Evolutionary conservation across 192 early-diverging fungal species (phyloP).

Genomic region (Lobosporangium transversale): DNA sequence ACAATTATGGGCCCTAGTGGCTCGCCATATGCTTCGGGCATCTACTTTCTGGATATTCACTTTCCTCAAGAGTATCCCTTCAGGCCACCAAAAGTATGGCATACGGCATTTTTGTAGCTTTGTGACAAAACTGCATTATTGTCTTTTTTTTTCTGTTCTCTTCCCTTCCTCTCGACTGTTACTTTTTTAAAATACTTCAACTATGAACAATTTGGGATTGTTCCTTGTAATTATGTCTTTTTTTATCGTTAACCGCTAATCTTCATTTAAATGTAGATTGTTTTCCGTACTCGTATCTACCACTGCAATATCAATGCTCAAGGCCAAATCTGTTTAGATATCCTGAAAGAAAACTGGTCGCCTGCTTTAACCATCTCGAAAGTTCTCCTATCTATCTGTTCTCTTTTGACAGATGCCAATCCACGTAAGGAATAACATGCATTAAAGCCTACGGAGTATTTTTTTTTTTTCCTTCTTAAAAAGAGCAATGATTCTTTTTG

Average conservation of each 20-base stretch:
- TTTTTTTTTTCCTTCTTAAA: too few species aligned
- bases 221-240: too few species aligned
- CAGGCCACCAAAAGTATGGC: slow-evolving; percentile 89
- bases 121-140: not conserved
- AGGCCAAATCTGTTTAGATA: slow-evolving; percentile 93
- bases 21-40: slow-evolving; percentile 90
- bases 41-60: slow-evolving; percentile 93
- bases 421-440: slow-evolving; percentile 73
- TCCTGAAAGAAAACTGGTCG: slow-evolving; percentile 98
- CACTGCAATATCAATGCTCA: slow-evolving; percentile 96
- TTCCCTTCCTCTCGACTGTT: slow-evolving; percentile 1
- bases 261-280: too few species aligned
- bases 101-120: not conserved
- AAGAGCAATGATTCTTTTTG: too few species aligned
- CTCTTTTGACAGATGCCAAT: slow-evolving; percentile 93
- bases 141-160: not conserved
- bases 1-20: slow-evolving; percentile 91
- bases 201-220: too few species aligned
- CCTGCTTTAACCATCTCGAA: slow-evolving; percentile 96
- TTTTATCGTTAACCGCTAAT: too few species aligned
- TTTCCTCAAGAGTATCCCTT: slow-evolving; percentile 97
- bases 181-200: too few species aligned
- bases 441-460: too few species aligned
- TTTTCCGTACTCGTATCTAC: slow-evolving; percentile 93
- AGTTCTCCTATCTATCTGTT: slow-evolving; percentile 94